Percentiles rank a stretch among this genome's conserved stretches.
phyloP scores from a whole-genome alignment of 2,329 filamentous ascomycete genomes.

The Leptographium galeiforme region DNA sequence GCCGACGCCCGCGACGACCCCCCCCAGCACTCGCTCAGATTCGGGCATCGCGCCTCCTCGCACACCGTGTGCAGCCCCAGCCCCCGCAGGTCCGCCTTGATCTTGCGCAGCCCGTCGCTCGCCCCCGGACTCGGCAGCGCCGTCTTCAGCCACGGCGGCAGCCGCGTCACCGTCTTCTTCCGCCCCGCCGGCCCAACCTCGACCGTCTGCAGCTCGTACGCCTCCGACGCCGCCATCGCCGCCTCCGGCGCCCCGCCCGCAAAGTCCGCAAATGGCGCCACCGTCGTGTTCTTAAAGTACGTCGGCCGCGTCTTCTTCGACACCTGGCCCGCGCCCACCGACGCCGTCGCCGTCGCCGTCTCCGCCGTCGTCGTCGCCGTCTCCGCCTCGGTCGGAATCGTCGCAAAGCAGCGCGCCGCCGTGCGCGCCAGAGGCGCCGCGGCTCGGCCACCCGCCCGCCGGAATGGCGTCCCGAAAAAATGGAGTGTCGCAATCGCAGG shows the following conservation, averaged over 20 bases:
- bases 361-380: conserved; percentile 27
- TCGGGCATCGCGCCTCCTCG: conserved; percentile 93
- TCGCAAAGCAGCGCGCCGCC: neutral
- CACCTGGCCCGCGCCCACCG: conserved; percentile 5
- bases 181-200: conserved; percentile 50
- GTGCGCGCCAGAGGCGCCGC: neutral
- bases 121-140: conserved; percentile 61
- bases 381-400: neutral
- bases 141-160: conserved; percentile 93
- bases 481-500: conserved; percentile 6
- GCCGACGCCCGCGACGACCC: conserved; percentile 77
- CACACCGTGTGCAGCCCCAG: conserved; percentile 90
- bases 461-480: conserved; percentile 6
- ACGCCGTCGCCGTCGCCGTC: conserved; percentile 11
- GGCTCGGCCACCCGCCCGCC: conserved; percentile 3
- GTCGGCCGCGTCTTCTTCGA: conserved; percentile 24
- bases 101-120: conserved; percentile 76
- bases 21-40: conserved; percentile 97
- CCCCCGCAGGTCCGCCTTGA: conserved; percentile 85
- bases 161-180: conserved; percentile 53
- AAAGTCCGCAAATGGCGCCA: conserved; percentile 47
- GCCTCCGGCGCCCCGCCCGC: conserved; percentile 27
- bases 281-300: conserved; percentile 46
- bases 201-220: conserved; percentile 47
- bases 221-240: conserved; percentile 36